Percentiles rank a stretch among this genome's conserved stretches.
Evolutionary conservation across 2,329 filamentous ascomycete species (phyloP).

Genomic region (Cercospora berteroae): DNA sequence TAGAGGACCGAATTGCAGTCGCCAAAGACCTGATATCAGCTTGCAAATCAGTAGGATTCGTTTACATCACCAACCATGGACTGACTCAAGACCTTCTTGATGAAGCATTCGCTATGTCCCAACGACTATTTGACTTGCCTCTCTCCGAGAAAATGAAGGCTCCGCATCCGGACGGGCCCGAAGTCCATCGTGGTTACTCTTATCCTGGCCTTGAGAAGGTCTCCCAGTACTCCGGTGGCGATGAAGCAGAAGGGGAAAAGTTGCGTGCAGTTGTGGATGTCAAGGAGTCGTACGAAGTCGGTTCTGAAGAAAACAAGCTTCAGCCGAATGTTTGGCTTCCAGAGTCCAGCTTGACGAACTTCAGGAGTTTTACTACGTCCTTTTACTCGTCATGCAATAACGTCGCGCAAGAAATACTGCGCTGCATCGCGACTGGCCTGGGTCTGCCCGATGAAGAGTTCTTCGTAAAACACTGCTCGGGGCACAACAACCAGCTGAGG

Average conservation of each 20-base stretch:
- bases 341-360: constrained; percentile 46
- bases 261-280: constrained; percentile 22
- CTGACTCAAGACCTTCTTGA: constrained; percentile 35
- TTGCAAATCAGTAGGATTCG: constrained; percentile 43
- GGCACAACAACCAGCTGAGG: constrained; percentile 28
- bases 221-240: constrained; percentile 8
- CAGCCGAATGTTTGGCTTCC: constrained; percentile 52
- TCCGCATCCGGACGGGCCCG: constrained; percentile 41
- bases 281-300: constrained; percentile 48
- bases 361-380: constrained; percentile 36
- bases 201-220: constrained; percentile 27
- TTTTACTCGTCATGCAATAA: constrained; percentile 39
- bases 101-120: constrained; percentile 32
- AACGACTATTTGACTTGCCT: constrained; percentile 41
- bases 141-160: constrained; percentile 39
- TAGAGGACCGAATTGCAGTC: constrained; percentile 9
- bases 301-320: constrained; percentile 44
- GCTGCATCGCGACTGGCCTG: constrained; percentile 38
- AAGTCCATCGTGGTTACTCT: constrained; percentile 44
- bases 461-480: constrained; percentile 24
- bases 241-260: constrained; percentile 4
- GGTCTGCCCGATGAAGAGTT: constrained; percentile 30
- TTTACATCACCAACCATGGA: constrained; percentile 44
- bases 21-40: constrained; percentile 41
- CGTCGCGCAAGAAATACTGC: constrained; percentile 34